phyloP scores from a whole-genome alignment of 345 rosid species.

The Eucalyptus cladocalyx region DNA sequence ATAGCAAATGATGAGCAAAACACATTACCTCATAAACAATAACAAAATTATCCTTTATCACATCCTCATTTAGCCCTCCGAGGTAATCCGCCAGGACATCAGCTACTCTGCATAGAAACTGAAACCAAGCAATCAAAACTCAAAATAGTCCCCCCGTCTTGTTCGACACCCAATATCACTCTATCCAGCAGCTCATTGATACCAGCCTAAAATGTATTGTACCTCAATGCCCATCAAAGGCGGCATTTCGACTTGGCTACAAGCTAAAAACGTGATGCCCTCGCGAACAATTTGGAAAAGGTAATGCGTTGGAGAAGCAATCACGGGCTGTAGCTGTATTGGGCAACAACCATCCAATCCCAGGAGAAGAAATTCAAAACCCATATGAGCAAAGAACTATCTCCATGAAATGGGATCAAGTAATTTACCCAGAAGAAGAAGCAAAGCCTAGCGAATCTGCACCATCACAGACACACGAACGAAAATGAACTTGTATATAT shows the following conservation, averaged over 20 bases:
- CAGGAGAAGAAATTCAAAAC: not conserved
- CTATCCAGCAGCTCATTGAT: not conserved
- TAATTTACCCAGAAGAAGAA: not conserved
- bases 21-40: conserved; percentile 79
- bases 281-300: conserved; percentile 80
- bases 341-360: not conserved
- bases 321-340: conserved; percentile 54
- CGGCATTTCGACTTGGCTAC: conserved; percentile 98
- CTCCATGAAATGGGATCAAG: not conserved
- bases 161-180: not conserved
- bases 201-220: not conserved
- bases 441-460: not conserved
- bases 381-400: not conserved
- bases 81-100: conserved; percentile 79
- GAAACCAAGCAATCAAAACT: conserved; percentile 5
- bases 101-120: conserved; percentile 95
- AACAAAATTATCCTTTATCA: conserved; percentile 86
- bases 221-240: conserved; percentile 98
- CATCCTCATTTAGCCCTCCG: conserved; percentile 92
- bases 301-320: conserved; percentile 96
- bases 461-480: not conserved
- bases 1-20: not conserved
- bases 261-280: conserved; percentile 85
- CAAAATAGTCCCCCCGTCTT: not conserved
- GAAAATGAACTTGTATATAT: not conserved